Evolutionary conservation across 2,329 filamentous ascomycete species (phyloP), one percentile per base, ranked within the genome.

Genomic region (Blumeria hordei): DNA sequence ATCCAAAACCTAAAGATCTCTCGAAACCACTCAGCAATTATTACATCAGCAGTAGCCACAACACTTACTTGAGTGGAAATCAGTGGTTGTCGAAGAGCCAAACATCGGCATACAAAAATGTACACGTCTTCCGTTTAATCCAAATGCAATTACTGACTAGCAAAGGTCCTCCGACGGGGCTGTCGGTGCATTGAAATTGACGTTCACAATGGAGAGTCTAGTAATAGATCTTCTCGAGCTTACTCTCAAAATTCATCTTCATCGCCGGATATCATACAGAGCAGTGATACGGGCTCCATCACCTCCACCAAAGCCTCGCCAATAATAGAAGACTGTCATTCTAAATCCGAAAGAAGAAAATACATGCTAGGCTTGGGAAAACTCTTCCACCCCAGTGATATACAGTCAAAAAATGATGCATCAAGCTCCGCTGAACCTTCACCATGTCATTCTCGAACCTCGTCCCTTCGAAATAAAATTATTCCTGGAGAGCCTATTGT

Each of bases 161-260:
- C 18, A 28, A 18, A 85, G 75, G 82, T 84, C 11, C 77, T 95
- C 11, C 72, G 77, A 37, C 75, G 79, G 54, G 85, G 85, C 51
- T 94, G 88, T 64, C 80, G 88, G 58, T 95, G 88, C 64, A 87
- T 95, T 50, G 88, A 95, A 66, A 92, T 95, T 55, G 90, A 95
- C 64, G 87, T 95, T 3, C 94, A 88, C 85, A 85, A 95, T 66
- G 85, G 87, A 11, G 71, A 76, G 12, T 11, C 5, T 50, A 61
- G 65, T n/a, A 63, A 66, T 12, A 64, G 64, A 50, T 59, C 58
- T 11, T 58, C 56, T 9, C 61, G 59, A 7, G 43, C 41, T 34
- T 52, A 57, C 34, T 57, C 58, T 11, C 54, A 33, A 11, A 41
- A 41, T n/a, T 11, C 37, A 41, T 41, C 37, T 41, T 11, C 5